Conservation (phyloP, 306 rosid species). For the Corylus americana region DNA sequence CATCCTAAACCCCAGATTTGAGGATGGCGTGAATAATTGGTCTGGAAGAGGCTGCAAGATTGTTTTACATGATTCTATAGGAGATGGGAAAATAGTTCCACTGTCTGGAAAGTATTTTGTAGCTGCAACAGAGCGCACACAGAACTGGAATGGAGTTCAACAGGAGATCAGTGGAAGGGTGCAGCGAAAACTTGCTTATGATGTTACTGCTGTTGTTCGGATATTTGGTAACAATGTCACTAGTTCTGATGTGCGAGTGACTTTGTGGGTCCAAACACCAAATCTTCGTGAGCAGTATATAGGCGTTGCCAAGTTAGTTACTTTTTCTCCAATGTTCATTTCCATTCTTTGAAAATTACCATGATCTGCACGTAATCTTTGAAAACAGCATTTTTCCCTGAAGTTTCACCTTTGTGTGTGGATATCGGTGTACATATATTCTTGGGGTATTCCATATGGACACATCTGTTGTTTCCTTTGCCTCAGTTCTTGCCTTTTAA, state of each 20-base stretch:
- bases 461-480: neutral
- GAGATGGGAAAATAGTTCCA: slow-evolving; percentile 73
- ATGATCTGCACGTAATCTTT: neutral
- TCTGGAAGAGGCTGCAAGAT: slow-evolving; percentile 95
- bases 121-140: slow-evolving; percentile 76
- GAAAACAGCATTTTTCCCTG: slow-evolving; percentile 14
- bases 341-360: neutral
- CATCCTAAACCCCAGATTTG: slow-evolving; percentile 68
- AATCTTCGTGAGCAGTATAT: slow-evolving; percentile 81
- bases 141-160: slow-evolving; percentile 92
- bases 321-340: slow-evolving; percentile 8
- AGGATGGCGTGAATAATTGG: slow-evolving; percentile 85
- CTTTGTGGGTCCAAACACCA: slow-evolving; percentile 73
- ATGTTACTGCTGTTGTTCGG: slow-evolving; percentile 68
- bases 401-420: neutral
- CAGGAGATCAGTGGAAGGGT: slow-evolving; percentile 87
- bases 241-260: slow-evolving; percentile 68
- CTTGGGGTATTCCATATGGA: neutral
- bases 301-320: slow-evolving; percentile 79
- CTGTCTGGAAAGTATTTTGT: slow-evolving; percentile 72
- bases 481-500: neutral
- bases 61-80: slow-evolving; percentile 68
- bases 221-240: slow-evolving; percentile 79
- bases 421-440: neutral
- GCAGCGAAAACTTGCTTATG: slow-evolving; percentile 82